Base-by-base conservation (phyloP, 257 asterid species). In the Solanum piurae region DNA sequence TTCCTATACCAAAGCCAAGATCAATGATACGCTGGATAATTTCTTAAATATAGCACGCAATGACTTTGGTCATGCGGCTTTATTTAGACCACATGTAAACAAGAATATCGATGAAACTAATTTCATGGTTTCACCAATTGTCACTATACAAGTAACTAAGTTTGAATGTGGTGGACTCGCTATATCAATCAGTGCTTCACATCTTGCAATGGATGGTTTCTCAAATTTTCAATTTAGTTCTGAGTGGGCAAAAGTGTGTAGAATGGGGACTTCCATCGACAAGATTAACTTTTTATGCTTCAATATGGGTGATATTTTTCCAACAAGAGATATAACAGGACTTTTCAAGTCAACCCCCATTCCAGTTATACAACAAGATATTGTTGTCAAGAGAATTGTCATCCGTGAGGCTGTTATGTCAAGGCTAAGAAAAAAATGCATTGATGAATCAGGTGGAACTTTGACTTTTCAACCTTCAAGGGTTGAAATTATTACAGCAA, bases 151-250 rank as follows among this genome's bases (percentile, higher is more conserved):
- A 86, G 40, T 75, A 16, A 49, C 42, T 4, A 29, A 72, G 4
- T 86, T 86, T 29, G 37, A 44, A 9, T 86, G 88, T 73, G 75
- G 88, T 7, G 88, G 88, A 3, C 7, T 86, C 20, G 84, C 73
- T 52, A n/a, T 86, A 12, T n/a, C 84, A 2, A 0, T 2, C 1
- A 33, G 6, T 20, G 12, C 1, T 3, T 40, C 83, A 6, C 88
- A 86, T 33, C 12, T 9, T 3, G 4, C 46, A 34, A 23, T 23
- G 11, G 75, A 85, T 66, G 87, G 86, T 42, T 82, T 82, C 69
- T 27, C 69, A 6, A 2, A 2, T 13, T 9, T 4, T 2, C 8
- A 18, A 10, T 29, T 29, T 29, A 29, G 29, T 29, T 29, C 29
- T 29, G 29, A 29, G 29, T 29, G 29, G 29, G 29, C 2, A 29